These are phyloP conservation scores for Tillandsia leiboldiana DNA, from an alignment of 176 grass and related monocot genomes.

Conservation along the genomic window DNA sequence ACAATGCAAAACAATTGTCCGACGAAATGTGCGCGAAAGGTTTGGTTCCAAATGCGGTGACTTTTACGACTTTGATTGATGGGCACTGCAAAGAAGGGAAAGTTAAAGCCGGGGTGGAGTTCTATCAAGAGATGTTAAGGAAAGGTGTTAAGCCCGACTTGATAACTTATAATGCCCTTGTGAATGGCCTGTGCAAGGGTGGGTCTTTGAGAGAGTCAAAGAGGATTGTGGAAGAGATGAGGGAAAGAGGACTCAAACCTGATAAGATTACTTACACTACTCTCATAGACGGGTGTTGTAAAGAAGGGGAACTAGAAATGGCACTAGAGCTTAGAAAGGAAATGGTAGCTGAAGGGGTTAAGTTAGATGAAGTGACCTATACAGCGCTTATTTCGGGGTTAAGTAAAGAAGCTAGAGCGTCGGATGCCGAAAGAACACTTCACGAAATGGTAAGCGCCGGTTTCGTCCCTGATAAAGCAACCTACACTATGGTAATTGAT, in stretches of 20 bases:
- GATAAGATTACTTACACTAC: constrained; percentile 68
- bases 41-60: constrained; percentile 36
- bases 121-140: constrained; percentile 35
- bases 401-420: constrained; percentile 36
- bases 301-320: constrained; percentile 45
- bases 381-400: constrained; percentile 53
- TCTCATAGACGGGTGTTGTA: constrained; percentile 61
- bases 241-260: constrained; percentile 19
- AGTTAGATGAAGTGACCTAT: constrained; percentile 62
- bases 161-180: constrained; percentile 40
- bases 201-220: constrained; percentile 42
- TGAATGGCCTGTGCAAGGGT: constrained; percentile 42
- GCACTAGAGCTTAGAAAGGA: constrained; percentile 39
- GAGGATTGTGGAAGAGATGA: constrained; percentile 45
- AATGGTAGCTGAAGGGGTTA: constrained; percentile 41
- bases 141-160: constrained; percentile 31
- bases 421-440: constrained; percentile 36
- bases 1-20: constrained; percentile 29
- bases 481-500: constrained; percentile 86
- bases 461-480: constrained; percentile 41
- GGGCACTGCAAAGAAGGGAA: constrained; percentile 44
- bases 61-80: constrained; percentile 54
- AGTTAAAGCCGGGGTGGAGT: constrained; percentile 21
- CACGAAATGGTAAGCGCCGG: constrained; percentile 48
- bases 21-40: constrained; percentile 35